These are phyloP conservation scores for Cutaneotrichosporon curvatum DNA, from an alignment of 1,284 basidiomycete genomes.

Conservation along the genomic window DNA sequence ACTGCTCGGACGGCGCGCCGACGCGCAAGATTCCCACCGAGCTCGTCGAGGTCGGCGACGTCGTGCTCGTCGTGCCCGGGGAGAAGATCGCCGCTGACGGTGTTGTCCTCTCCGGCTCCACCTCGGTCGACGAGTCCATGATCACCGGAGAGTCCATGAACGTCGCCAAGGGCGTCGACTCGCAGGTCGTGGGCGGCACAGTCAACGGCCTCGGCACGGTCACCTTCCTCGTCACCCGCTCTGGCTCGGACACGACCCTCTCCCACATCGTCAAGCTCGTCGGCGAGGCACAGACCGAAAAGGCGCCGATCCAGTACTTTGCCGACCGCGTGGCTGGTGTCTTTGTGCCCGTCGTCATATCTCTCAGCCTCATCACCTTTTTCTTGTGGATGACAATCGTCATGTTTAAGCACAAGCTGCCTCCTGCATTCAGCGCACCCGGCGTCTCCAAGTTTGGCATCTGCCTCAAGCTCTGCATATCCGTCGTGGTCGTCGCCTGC, in stretches of 20 bases:
- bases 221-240: constrained; percentile 89
- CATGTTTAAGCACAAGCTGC: constrained; percentile 58
- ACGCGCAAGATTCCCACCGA: constrained; percentile 88
- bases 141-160: constrained; percentile 96
- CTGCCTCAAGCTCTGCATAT: constrained; percentile 95
- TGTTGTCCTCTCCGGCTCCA: constrained; percentile 74
- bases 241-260: constrained; percentile 91
- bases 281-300: constrained; percentile 94
- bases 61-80: constrained; percentile 88
- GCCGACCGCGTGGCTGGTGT: constrained; percentile 90
- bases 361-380: constrained; percentile 75
- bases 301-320: constrained; percentile 96
- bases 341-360: constrained; percentile 89
- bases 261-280: constrained; percentile 95
- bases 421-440: constrained; percentile 72
- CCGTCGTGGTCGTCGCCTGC: constrained; percentile 95
- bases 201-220: constrained; percentile 94
- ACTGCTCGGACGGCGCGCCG: constrained; percentile 59
- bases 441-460: constrained; percentile 82
- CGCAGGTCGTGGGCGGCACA: constrained; percentile 88
- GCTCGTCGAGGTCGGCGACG: constrained; percentile 88
- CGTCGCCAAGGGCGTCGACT: constrained; percentile 72
- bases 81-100: constrained; percentile 97
- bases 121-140: constrained; percentile 90
- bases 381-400: constrained; percentile 75